These are phyloP conservation scores for Laetiporus sulphureus DNA, from an alignment of 1,284 basidiomycete species.

Conservation along the genomic window DNA sequence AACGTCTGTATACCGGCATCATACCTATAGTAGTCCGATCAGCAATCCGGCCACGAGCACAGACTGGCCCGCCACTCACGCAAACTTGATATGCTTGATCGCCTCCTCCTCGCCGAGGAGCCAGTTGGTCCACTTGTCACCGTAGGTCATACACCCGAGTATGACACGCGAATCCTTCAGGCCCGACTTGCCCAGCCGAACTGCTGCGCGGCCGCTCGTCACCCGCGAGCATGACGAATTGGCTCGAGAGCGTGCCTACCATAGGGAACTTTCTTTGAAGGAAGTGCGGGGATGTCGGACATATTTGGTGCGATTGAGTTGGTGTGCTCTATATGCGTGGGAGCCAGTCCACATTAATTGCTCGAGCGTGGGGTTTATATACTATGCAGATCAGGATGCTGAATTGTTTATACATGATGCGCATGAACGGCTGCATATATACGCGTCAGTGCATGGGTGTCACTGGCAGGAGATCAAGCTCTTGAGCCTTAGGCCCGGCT, in stretches of 20 bases:
- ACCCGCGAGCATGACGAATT: not conserved
- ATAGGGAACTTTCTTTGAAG: conserved; percentile 4
- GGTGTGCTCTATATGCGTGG: no score
- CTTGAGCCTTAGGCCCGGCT: no score
- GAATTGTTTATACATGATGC: no score
- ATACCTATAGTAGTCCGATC: conserved; percentile 9
- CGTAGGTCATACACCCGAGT: conserved; percentile 34
- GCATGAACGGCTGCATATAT: no score
- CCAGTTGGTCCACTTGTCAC: conserved; percentile 27
- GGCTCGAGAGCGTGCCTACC: not conserved
- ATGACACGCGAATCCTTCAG: conserved; percentile 36
- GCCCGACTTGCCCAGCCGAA: conserved; percentile 33
- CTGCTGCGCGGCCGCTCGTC: conserved; percentile 13
- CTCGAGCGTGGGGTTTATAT: no score
- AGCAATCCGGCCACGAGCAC: not conserved
- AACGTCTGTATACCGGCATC: conserved; percentile 22
- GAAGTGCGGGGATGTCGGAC: not conserved
- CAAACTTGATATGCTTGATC: conserved; percentile 31
- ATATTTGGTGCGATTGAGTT: not conserved
- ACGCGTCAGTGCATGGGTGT: no score
- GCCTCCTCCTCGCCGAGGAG: conserved; percentile 30
- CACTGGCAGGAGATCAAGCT: no score
- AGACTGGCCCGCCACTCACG: conserved; percentile 16
- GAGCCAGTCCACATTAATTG: no score
- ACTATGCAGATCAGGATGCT: no score